Base-by-base conservation (phyloP, 495 filamentous ascomycete species). In the Daldinia childiae region DNA sequence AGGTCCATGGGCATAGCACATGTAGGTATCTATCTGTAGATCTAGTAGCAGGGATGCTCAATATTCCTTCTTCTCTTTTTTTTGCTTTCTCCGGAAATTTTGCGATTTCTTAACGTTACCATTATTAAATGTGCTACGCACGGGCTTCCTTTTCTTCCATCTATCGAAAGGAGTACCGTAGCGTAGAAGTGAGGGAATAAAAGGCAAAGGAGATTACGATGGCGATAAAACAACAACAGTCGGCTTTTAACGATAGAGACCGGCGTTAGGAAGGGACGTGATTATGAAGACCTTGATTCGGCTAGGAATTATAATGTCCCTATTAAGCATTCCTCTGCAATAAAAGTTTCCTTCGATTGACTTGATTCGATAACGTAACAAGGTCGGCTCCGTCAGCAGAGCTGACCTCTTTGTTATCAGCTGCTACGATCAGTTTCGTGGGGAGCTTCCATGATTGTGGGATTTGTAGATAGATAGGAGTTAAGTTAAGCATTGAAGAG, bases 281-380 rank as follows among this genome's bases (percentile, higher is more conserved):
- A 48, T 48, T 48, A 48, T 24, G 19, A 48, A 17, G 41, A n/a
- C 27, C 0, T 29, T 29, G 27, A 29, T 29, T 29, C 27, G 27
- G 17, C 17, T 21, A 21, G 43, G 43, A 48, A 48, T 3, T 48
- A 19, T 15, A 48, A 48, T 11, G 7, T 48, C 19, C 43, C 43
- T 48, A 19, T 24, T 48, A 9, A 19, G 55, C 6, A 58, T 50
- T 29, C 27, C 14, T 58, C 7, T 58, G 19, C 21, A 15, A 21
- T n/a, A 29, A 6, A 52, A n/a, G 6, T 29, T n/a, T 17, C 5
- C 36, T 52, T 24, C 8, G 65, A 6, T 48, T 57, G 45, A 70
- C 50, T 27, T 60, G 29, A 70, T 65, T 54, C 27, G 57, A 70
- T 57, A 59, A 60, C 57, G 57, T 61, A 61, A 68, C 56, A 19